These are phyloP conservation scores for Colletotrichum sp. DNA, from an alignment of 2,329 filamentous ascomycete genomes.

Conservation along the genomic window DNA sequence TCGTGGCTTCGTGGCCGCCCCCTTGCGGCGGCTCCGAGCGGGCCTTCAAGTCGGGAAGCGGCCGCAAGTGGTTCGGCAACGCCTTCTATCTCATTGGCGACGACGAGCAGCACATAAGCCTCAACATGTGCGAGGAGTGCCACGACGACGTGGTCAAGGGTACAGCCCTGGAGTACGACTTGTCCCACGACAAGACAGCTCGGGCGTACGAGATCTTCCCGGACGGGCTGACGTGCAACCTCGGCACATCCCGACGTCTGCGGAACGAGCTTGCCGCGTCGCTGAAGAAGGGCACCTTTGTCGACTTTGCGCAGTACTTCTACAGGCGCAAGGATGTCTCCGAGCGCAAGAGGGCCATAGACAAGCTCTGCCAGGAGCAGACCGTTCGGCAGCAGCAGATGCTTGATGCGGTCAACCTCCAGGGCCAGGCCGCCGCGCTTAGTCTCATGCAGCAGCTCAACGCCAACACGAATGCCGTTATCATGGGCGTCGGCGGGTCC, in stretches of 20 bases:
- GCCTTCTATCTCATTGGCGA: background rate
- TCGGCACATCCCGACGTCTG: background rate
- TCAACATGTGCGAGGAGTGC: background rate
- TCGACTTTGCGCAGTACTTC: background rate
- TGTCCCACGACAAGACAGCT: background rate
- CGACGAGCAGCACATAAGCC: background rate
- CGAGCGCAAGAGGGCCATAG: background rate
- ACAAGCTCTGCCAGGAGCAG: background rate
- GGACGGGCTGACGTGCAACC: background rate
- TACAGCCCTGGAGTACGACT: background rate
- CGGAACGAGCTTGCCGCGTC: background rate
- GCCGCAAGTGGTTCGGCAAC: background rate
- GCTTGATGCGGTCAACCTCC: background rate
- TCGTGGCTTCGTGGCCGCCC: background rate
- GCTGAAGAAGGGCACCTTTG: background rate
- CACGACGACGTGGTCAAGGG: background rate
- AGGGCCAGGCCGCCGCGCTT: background rate
- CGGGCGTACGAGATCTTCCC: background rate
- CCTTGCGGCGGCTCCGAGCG: background rate
- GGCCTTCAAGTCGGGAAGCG: background rate
- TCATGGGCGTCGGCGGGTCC: background rate
- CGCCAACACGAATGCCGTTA: background rate
- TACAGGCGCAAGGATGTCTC: background rate
- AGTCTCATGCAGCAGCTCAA: background rate
- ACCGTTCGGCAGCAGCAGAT: background rate